phyloP scores from a whole-genome alignment of 192 early-diverging fungal species.

The Endogone sp. region DNA sequence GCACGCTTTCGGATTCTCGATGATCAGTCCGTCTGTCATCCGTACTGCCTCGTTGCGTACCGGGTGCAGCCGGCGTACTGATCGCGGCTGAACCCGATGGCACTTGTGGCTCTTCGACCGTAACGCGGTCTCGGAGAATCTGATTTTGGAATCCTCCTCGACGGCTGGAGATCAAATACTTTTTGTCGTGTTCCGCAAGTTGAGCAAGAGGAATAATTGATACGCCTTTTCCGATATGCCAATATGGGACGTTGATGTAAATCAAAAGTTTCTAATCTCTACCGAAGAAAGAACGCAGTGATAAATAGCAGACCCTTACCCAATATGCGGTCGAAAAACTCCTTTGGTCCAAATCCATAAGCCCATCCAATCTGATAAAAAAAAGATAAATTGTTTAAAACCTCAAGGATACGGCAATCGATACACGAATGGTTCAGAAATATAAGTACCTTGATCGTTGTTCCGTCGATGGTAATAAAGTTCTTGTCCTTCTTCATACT shows the following conservation, averaged over 20 bases:
- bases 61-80: not conserved
- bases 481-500: constrained; percentile 12
- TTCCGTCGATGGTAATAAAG: constrained; percentile 7
- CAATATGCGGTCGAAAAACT: constrained; percentile 23
- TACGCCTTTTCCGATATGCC: constrained; percentile 19
- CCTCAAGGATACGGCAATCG: not conserved
- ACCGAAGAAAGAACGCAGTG: no score
- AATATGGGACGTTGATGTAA: no score
- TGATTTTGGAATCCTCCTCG: constrained; percentile 26
- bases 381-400: not conserved
- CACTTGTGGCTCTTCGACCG: constrained; percentile 33
- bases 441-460: constrained; percentile 18
- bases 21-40: not conserved
- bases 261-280: no score
- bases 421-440: no score
- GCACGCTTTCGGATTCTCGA: not conserved
- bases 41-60: no score
- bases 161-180: constrained; percentile 13
- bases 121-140: constrained; percentile 21
- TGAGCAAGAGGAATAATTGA: constrained; percentile 22
- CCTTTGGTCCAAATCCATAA: constrained; percentile 34
- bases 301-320: not conserved
- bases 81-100: not conserved
- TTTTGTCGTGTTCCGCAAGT: constrained; percentile 20
- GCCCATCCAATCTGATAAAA: constrained; percentile 29